phyloP scores from a whole-genome alignment of 1,284 basidiomycete species.

The Athelia sp. region DNA sequence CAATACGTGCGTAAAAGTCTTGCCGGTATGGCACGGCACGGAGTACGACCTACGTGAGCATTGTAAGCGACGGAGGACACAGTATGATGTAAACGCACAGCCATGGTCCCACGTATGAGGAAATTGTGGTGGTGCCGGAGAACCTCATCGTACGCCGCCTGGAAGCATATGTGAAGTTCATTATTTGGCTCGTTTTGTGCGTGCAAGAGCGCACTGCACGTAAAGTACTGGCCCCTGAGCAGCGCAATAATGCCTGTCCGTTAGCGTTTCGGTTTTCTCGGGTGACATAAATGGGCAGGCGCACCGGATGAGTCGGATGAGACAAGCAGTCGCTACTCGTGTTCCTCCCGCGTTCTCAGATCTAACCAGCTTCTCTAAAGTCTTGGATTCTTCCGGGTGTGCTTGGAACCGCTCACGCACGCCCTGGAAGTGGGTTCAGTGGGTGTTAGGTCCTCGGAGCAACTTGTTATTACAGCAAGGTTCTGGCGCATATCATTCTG shows the following conservation, averaged over 20 bases:
- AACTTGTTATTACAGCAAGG: constrained; percentile 39
- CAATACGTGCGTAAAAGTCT: constrained; percentile 83
- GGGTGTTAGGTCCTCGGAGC: too few species aligned
- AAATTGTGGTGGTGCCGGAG: constrained; percentile 84
- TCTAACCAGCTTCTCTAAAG: constrained; percentile 76
- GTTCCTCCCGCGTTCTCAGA: constrained; percentile 52
- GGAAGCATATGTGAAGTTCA: constrained; percentile 83
- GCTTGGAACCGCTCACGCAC: constrained; percentile 68
- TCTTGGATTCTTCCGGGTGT: constrained; percentile 52
- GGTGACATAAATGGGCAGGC: constrained; percentile 15
- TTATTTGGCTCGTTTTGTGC: constrained; percentile 65
- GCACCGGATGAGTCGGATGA: constrained; percentile 82
- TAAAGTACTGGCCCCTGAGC: constrained; percentile 79
- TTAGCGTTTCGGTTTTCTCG: constrained; percentile 3
- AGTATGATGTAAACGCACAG: constrained; percentile 46
- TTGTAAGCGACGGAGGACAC: constrained; percentile 39
- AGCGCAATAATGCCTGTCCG: constrained; percentile 23
- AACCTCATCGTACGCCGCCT: constrained; percentile 80
- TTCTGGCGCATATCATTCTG: constrained; percentile 70
- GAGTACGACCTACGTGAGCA: constrained; percentile 85
- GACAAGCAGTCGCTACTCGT: constrained; percentile 50
- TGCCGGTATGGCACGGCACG: constrained; percentile 86
- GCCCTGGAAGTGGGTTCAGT: constrained; percentile 50
- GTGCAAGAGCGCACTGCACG: constrained; percentile 73
- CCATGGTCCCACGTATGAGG: constrained; percentile 78